Evolutionary conservation across 352 stramenopile species (phyloP).

Genomic region (Phytopythium chamaehyphon): DNA sequence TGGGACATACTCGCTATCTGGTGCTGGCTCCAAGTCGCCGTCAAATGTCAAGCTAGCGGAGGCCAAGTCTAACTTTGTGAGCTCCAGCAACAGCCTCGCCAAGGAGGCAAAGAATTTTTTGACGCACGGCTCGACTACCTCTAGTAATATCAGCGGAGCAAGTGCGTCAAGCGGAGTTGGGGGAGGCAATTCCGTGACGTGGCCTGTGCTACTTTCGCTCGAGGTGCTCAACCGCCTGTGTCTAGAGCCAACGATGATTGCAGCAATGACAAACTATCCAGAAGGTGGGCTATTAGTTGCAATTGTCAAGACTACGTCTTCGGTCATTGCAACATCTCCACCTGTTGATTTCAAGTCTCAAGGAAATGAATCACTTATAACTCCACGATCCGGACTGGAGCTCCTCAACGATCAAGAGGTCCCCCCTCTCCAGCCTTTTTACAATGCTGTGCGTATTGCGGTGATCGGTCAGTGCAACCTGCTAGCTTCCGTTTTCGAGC

Average conservation of each 20-base stretch:
- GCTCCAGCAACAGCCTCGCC: conserved; percentile 11
- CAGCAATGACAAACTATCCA: conserved; percentile 57
- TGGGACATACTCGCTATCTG: conserved; percentile 43
- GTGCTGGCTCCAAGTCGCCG: conserved; percentile 38
- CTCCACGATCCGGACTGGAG: conserved; percentile 65
- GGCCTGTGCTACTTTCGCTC: conserved; percentile 73
- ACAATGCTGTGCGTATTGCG: conserved; percentile 71
- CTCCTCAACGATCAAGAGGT: conserved; percentile 81
- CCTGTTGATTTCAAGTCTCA: conserved; percentile 61
- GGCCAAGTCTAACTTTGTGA: conserved; percentile 21
- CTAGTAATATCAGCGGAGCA: conserved; percentile 18
- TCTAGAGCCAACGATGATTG: conserved; percentile 61
- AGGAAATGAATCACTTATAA: conserved; percentile 27
- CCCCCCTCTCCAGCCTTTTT: conserved; percentile 73
- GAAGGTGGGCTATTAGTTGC: conserved; percentile 43
- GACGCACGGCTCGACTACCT: conserved; percentile 25
- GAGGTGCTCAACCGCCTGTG: conserved; percentile 80
- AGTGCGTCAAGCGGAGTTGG: conserved; percentile 14
- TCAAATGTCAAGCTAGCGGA: conserved; percentile 48
- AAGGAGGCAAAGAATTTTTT: conserved; percentile 72
- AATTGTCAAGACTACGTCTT: conserved; percentile 63
- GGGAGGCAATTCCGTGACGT: conserved; percentile 75
- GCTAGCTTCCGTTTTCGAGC: conserved; percentile 66
- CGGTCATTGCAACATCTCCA: conserved; percentile 77
- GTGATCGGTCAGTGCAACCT: conserved; percentile 74